phyloP scores from a whole-genome alignment of 1,284 basidiomycete genomes.

The Cystobasidium pallidum region DNA sequence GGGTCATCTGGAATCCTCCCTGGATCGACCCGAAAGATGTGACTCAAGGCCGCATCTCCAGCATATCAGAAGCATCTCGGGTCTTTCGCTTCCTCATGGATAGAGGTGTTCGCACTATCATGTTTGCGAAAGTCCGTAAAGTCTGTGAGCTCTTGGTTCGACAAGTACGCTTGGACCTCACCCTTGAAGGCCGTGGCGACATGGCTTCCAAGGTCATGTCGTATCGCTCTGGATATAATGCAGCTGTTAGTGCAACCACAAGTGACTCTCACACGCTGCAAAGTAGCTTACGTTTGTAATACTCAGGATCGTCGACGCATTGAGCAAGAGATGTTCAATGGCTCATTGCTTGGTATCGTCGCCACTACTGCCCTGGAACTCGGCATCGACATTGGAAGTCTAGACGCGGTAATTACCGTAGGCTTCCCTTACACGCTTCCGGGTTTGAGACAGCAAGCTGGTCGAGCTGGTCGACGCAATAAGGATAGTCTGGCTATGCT shows the following conservation, averaged over 20 bases:
- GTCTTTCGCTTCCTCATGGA: constrained; percentile 82
- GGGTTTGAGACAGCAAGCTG: constrained; percentile 73
- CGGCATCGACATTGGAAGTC: constrained; percentile 83
- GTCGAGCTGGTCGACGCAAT: constrained; percentile 79
- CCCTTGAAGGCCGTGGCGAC: constrained; percentile 74
- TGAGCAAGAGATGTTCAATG: constrained; percentile 82
- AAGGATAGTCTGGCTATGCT: constrained; percentile 81
- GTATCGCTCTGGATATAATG: constrained; percentile 78
- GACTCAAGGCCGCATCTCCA: constrained; percentile 65
- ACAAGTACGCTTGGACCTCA: constrained; percentile 71
- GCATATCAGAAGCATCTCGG: constrained; percentile 71
- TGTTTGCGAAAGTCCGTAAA: constrained; percentile 85
- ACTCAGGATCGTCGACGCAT: constrained; percentile 76
- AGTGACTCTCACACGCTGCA: neutral
- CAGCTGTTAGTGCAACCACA: constrained; percentile 57
- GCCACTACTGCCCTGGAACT: constrained; percentile 89
- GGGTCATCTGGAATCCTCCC: constrained; percentile 74
- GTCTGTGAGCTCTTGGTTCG: constrained; percentile 84
- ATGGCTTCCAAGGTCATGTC: constrained; percentile 76
- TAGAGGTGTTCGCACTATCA: constrained; percentile 75
- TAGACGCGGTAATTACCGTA: constrained; percentile 87
- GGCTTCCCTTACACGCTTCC: constrained; percentile 71
- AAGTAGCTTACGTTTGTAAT: constrained; percentile 11
- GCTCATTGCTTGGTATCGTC: constrained; percentile 77
- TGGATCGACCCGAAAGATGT: constrained; percentile 66